These are phyloP conservation scores for Cercospora berteroae DNA, from an alignment of 2,329 filamentous ascomycete species.

Conservation along the genomic window DNA sequence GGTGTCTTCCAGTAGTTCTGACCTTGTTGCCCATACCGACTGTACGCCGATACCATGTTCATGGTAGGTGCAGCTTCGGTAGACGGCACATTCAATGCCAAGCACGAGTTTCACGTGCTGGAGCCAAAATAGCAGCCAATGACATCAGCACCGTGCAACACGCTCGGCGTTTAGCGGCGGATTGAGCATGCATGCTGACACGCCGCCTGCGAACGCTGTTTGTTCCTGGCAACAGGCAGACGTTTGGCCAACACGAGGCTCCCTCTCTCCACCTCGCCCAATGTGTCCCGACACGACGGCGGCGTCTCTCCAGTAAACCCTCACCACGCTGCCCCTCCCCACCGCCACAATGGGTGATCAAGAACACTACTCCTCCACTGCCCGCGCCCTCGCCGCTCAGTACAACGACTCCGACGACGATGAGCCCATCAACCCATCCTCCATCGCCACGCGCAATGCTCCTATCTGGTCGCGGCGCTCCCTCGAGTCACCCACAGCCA, in stretches of 20 bases:
- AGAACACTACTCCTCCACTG: conserved; percentile 51
- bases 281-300: background rate
- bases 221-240: conserved; percentile 5
- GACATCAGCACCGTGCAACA: background rate
- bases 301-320: conserved; percentile 4
- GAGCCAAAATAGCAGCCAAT: background rate
- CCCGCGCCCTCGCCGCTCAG: conserved; percentile 54
- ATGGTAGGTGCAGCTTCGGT: background rate
- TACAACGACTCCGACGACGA: conserved; percentile 30
- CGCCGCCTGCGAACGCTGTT: background rate
- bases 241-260: background rate
- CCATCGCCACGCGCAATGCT: conserved; percentile 37
- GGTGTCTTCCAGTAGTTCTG: background rate
- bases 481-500: conserved; percentile 14
- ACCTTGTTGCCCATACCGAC: background rate
- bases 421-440: conserved; percentile 38
- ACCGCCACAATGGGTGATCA: conserved; percentile 21
- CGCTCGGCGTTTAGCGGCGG: background rate
- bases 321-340: background rate
- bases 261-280: background rate
- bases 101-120: background rate
- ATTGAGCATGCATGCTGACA: background rate
- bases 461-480: conserved; percentile 24
- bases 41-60: background rate
- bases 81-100: background rate